Percentiles rank a stretch among this genome's conserved stretches.
Conservation (phyloP, 1,284 basidiomycete genomes). For the Ganoderma leucocontextum region DNA sequence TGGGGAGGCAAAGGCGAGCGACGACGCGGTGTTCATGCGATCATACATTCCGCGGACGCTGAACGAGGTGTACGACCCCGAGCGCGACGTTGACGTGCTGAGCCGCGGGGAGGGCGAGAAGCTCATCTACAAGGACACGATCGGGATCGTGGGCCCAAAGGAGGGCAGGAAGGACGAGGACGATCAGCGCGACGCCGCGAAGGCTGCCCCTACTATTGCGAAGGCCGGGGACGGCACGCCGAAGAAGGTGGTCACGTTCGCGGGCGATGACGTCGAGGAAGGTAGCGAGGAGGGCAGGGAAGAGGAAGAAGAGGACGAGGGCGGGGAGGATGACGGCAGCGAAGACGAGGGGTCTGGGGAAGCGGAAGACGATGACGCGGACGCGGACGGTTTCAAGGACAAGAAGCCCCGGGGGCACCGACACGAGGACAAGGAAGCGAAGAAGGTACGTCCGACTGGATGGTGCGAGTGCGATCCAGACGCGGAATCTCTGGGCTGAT, state of each 20-base stretch:
- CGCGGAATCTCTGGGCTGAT: slow-evolving; percentile 12
- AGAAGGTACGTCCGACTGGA: slow-evolving; percentile 68
- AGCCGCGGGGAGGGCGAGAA: slow-evolving; percentile 72
- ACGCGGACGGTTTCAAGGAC: slow-evolving; percentile 52
- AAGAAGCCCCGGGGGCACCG: slow-evolving; percentile 82
- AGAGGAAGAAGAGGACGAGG: slow-evolving; percentile 42
- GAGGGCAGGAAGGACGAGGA: slow-evolving; percentile 21
- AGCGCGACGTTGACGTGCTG: slow-evolving; percentile 85
- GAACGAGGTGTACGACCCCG: slow-evolving; percentile 92
- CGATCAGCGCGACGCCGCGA: not conserved
- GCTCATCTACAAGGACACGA: slow-evolving; percentile 88
- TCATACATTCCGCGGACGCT: slow-evolving; percentile 94
- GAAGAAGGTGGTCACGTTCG: slow-evolving; percentile 34
- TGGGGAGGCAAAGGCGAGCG: slow-evolving; percentile 54
- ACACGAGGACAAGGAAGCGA: slow-evolving; percentile 91
- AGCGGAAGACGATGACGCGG: slow-evolving; percentile 48
- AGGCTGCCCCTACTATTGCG: slow-evolving; percentile 24
- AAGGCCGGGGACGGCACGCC: slow-evolving; percentile 23
- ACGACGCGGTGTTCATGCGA: slow-evolving; percentile 87
- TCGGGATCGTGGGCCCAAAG: slow-evolving; percentile 70
- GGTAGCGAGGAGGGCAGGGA: slow-evolving; percentile 34
- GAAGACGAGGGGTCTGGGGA: slow-evolving; percentile 33
- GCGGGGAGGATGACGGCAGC: slow-evolving; percentile 1
- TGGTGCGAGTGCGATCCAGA: slow-evolving; percentile 20
- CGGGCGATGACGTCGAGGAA: slow-evolving; percentile 29